These are phyloP conservation scores for Flaveria brownii DNA, from an alignment of 129 eudicot species.

Conservation along the genomic window DNA sequence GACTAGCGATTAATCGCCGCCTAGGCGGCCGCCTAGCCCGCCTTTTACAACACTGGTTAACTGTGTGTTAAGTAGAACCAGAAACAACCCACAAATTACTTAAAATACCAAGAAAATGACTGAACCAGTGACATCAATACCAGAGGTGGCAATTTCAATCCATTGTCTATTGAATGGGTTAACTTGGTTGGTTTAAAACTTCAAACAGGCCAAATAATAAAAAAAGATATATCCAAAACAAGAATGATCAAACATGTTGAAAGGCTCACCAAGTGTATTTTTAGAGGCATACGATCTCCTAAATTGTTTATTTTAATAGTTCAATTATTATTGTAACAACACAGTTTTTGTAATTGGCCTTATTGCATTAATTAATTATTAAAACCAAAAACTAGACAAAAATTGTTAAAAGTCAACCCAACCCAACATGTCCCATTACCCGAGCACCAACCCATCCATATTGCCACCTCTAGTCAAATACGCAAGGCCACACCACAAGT, in stretches of 20 bases:
- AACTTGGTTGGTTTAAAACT: not conserved
- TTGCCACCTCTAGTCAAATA: not conserved
- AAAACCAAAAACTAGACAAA: not conserved
- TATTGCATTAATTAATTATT: not conserved
- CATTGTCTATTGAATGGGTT: not conserved
- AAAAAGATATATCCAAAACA: not conserved
- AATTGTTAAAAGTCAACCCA: not conserved
- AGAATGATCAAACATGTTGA: not conserved
- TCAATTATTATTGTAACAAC: not conserved
- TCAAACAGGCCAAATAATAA: not conserved
- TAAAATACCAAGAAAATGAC: not conserved
- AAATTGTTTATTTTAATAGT: not conserved
- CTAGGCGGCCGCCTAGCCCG: too few relatives aligned
- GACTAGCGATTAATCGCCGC: too few relatives aligned
- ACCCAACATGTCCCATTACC: not conserved
- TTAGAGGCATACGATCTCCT: not conserved
- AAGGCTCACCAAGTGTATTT: not conserved
- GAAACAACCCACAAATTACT: not conserved
- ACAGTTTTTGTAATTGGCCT: not conserved
- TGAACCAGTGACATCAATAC: not conserved
- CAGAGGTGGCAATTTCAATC: not conserved
- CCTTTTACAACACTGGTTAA: too few relatives aligned
- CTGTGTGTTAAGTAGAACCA: not conserved
- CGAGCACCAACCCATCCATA: not conserved
- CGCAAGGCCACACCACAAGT: slow-evolving; percentile 13